Percentiles rank a stretch among this genome's conserved stretches.
Evolutionary conservation across 2,329 filamentous ascomycete genomes (phyloP).

Genomic region (Penicillium sp.): DNA sequence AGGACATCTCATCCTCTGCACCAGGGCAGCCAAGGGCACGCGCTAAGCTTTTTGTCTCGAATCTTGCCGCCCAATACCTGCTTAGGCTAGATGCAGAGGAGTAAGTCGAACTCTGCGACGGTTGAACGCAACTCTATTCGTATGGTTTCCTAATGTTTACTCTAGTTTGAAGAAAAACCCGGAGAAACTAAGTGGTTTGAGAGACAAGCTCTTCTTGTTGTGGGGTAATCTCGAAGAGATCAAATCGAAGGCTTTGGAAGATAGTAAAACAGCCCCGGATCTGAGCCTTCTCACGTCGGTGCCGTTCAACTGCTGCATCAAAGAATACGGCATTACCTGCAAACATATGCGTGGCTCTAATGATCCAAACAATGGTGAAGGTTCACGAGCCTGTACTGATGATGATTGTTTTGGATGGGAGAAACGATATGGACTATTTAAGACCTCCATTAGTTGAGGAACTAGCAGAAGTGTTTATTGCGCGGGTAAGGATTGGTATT

Average conservation of each 20-base stretch:
- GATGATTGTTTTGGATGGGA: constrained; percentile 59
- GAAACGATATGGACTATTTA: constrained; percentile 67
- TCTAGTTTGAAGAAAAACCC: constrained; percentile 62
- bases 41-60: constrained; percentile 73
- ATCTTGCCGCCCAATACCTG: constrained; percentile 60
- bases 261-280: constrained; percentile 20
- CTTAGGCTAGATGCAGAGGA: constrained; percentile 60
- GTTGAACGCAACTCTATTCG: constrained; percentile 4
- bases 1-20: constrained; percentile 62
- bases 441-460: constrained; percentile 59
- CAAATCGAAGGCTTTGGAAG: constrained; percentile 51
- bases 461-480: background rate
- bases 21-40: constrained; percentile 49
- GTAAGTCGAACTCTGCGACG: constrained; percentile 45
- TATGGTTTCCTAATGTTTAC: background rate
- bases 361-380: constrained; percentile 41
- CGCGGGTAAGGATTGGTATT: background rate
- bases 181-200: constrained; percentile 57
- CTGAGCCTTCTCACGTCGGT: constrained; percentile 53
- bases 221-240: constrained; percentile 86
- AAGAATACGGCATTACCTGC: constrained; percentile 68
- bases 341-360: constrained; percentile 41
- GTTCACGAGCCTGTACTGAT: constrained; percentile 44
- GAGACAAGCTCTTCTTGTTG: constrained; percentile 73
- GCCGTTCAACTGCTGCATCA: constrained; percentile 72